Evolutionary conservation across 345 rosid species (phyloP), one percentile per base, ranked within the genome.

Genomic region (Eucalyptus microcorys): DNA sequence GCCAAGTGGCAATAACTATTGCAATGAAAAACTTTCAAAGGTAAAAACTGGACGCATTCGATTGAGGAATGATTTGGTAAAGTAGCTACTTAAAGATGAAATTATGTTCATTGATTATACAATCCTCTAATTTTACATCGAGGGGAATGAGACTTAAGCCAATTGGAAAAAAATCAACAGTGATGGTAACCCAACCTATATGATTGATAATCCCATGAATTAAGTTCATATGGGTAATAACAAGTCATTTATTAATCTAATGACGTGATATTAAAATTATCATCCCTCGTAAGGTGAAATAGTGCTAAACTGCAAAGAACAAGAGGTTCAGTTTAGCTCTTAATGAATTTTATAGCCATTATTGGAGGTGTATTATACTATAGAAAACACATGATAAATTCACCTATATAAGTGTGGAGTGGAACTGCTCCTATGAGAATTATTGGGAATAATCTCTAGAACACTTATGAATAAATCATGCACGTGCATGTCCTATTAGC

Each of bases 381-480:
- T 10, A 55, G 61, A 55, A 55, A 21, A 55, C 61, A 22, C 26
- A 55, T 55, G 30, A 55, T 55, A 0, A 50, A 50, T 55, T 55
- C 61, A 55, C 53, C 0, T 24, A 50, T 16, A 50, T 50, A 50
- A 50, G 21, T 50, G 53, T 50, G 2, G 3, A 50, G 53, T 50
- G 1, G 4, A 6, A 8, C 8, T 0, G 0, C 53, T 50, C 53
- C 1, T 16, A 16, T 50, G 53, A 50, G 21, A 50, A 50, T 50
- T 50, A 50, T 50, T 50, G 2, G 53, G 8, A 50, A 50, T 50
- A 50, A 50, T 50, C 53, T 16, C 53, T 50, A 16, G 2, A 50
- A 16, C 53, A 16, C 53, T 50, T 50, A 50, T 6, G 8, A 50
- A 50, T 50, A 50, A 50, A 50, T 50, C 53, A 50, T 50, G 21